phyloP scores from a whole-genome alignment of 345 rosid species.

The Nephelium lappaceum region DNA sequence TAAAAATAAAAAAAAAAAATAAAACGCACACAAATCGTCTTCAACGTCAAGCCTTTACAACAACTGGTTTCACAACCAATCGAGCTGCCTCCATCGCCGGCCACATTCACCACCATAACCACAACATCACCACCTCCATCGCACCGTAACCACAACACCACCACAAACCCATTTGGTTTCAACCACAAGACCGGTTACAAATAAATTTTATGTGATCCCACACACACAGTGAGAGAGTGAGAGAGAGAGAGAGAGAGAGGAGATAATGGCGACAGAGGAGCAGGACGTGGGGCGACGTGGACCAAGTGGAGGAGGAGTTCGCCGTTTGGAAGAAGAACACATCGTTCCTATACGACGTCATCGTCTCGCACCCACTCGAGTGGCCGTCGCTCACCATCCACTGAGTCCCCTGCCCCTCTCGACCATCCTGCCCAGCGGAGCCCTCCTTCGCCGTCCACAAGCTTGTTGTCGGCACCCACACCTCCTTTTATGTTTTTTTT shows the following conservation, averaged over 20 bases:
- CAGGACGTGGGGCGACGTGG: constrained; percentile 39
- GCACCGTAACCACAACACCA: no score
- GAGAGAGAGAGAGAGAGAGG: background rate
- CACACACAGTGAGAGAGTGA: constrained; percentile 2
- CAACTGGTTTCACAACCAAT: no score
- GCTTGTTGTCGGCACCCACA: constrained; percentile 85
- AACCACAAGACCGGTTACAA: no score
- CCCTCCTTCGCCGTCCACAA: constrained; percentile 63
- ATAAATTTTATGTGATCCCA: background rate
- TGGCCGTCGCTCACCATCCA: constrained; percentile 98
- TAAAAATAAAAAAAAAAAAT: no score
- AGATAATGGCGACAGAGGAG: constrained; percentile 47
- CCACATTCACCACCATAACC: no score
- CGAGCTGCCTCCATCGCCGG: no score
- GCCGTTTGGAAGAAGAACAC: constrained; percentile 87
- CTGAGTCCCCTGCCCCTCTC: constrained; percentile 64
- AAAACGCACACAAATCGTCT: no score
- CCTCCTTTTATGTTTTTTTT: constrained; percentile 37
- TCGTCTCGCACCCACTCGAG: constrained; percentile 85
- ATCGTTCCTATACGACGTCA: constrained; percentile 82
- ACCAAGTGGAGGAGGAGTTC: constrained; percentile 85
- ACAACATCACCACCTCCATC: no score
- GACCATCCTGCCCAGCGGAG: constrained; percentile 47
- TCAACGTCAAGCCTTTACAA: no score
- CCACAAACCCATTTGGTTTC: no score